Evolutionary conservation across 1,284 basidiomycete species (phyloP).

Genomic region (Erythrobasidium hasegawianum): DNA sequence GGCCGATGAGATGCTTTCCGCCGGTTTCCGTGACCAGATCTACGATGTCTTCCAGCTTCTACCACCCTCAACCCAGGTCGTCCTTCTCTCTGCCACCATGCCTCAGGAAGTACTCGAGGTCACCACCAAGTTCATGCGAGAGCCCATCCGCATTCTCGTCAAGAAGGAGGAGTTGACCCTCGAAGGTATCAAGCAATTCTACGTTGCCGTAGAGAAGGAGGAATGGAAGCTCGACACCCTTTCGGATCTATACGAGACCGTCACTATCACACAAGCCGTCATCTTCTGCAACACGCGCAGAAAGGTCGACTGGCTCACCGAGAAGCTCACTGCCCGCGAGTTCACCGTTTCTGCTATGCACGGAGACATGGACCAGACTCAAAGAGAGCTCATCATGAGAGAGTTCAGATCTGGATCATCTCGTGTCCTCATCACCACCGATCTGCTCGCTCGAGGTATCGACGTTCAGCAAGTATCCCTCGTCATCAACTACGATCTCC

Average conservation of each 20-base stretch:
- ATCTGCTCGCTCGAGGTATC: conserved; percentile 87
- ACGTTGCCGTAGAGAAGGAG: conserved; percentile 88
- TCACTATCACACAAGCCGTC: conserved; percentile 81
- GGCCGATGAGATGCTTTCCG: conserved; percentile 87
- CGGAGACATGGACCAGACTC: conserved; percentile 92
- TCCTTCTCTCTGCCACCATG: conserved; percentile 85
- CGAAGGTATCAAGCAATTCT: conserved; percentile 89
- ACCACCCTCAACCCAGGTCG: conserved; percentile 72
- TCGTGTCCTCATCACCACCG: conserved; percentile 91
- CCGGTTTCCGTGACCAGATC: conserved; percentile 91
- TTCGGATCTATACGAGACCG: conserved; percentile 84
- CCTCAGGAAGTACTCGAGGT: conserved; percentile 84
- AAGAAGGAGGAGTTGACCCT: conserved; percentile 85
- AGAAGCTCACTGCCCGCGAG: conserved; percentile 84
- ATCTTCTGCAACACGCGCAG: conserved; percentile 69
- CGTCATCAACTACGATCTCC: conserved; percentile 73
- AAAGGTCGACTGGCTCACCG: conserved; percentile 93
- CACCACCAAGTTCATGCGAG: conserved; percentile 91
- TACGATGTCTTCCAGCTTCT: conserved; percentile 90
- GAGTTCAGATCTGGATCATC: conserved; percentile 94
- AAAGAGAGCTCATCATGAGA: conserved; percentile 93
- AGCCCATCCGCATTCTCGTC: conserved; percentile 83
- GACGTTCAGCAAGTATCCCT: conserved; percentile 92
- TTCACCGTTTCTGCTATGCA: conserved; percentile 67
- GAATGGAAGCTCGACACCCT: conserved; percentile 91